Base-by-base conservation (phyloP, 192 early-diverging fungal genomes). In the Fimicolochytrium jonesii region DNA sequence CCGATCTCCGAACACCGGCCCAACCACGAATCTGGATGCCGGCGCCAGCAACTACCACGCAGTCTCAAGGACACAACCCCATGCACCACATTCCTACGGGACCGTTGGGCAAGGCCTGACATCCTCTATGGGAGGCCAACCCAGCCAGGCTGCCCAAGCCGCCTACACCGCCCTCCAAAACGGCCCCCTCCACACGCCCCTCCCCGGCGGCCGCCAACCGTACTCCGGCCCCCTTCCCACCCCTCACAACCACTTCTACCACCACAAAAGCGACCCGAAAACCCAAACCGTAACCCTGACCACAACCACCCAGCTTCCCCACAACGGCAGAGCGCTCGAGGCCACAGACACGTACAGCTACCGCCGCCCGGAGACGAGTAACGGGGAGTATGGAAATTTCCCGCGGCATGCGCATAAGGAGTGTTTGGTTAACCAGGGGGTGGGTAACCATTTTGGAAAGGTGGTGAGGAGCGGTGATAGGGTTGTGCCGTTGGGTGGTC, bases 351-450 rank as follows among this genome's bases (percentile, higher is more conserved):
- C 64, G 4, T 66, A 66, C 42, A 56, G 42, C 0, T 66, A 66
- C 55, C 50, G 54, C 18, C 52, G 64, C n/a, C 64, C 64, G 43
- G 53, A 66, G 26, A 66, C 64, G 26, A 66, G 54, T 44, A 66
- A 66, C 33, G 64, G 64, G 13, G 64, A 66, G 32, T 66, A 66
- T 46, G 64, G 64, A 22, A 66, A 66, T 43, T 66, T 66, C 54
- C 64, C 64, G 2, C 64, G 54, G 10, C 64, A 55, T 10, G 43
- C 43, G 4, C 64, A 66, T 34, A 35, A 29, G 18, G 59, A 61
- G 30, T 47, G 51, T 34, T 45, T 47, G 0, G 59, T 61, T 22
- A 43, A 46, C 4, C 22, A 26, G 5, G 48, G 33, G 6, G 22
- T 13, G n/a, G n/a, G 30, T 37, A 47, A 61, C 34, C 17, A 50